Conservation (phyloP, 805 yeast genomes). For the Candida sonorensis region DNA sequence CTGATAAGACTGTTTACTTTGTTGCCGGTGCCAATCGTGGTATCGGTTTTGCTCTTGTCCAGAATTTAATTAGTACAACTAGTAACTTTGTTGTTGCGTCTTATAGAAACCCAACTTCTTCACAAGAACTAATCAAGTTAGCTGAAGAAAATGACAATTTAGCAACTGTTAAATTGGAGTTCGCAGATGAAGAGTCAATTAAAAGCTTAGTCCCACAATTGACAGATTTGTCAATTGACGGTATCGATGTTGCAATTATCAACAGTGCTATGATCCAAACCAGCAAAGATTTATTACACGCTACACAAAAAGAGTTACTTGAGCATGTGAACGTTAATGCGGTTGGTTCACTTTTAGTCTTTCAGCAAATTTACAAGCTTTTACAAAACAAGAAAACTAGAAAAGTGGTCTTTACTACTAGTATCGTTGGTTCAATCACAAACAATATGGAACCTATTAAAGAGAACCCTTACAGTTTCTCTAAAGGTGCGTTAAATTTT, state of each 20-base stretch:
- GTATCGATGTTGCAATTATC: conserved; percentile 3
- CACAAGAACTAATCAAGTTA: not conserved
- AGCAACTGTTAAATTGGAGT: conserved; percentile 5
- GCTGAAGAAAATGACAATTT: conserved; percentile 1
- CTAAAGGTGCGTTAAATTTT: conserved; percentile 32
- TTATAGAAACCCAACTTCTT: not conserved
- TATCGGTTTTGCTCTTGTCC: not conserved
- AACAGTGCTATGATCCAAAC: conserved; percentile 4
- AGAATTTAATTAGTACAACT: not conserved
- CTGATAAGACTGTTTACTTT: not conserved
- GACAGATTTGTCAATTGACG: conserved; percentile 1
- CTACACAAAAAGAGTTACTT: not conserved
- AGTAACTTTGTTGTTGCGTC: not conserved
- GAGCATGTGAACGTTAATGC: not conserved
- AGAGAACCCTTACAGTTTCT: not conserved
- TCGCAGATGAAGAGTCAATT: conserved; percentile 3
- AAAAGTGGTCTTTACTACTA: conserved; percentile 3
- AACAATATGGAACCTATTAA: not conserved
- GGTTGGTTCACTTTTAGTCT: conserved; percentile 3
- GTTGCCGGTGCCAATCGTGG: conserved; percentile 2
- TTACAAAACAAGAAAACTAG: conserved; percentile 1
- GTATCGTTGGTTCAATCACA: conserved; percentile 1
- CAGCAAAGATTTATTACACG: not conserved
- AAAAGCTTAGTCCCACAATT: conserved; percentile 1
- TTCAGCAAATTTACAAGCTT: conserved; percentile 1